phyloP scores from a whole-genome alignment of 1,139 yeast species.

The Protomyces inouyei region DNA sequence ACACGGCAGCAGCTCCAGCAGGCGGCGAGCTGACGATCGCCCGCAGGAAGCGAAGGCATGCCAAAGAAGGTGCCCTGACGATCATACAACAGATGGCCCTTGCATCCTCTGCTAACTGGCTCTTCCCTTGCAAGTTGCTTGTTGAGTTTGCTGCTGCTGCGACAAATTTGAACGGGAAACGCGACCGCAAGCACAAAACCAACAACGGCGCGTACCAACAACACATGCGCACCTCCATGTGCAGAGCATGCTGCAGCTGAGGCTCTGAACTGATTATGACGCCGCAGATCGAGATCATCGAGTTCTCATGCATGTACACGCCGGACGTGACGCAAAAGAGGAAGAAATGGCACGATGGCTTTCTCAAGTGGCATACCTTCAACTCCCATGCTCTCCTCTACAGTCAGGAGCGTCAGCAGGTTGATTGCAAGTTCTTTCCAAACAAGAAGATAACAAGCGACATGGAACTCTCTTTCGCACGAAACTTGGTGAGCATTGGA shows the following conservation, averaged over 20 bases:
- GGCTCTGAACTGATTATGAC: not conserved
- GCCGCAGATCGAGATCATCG: slow-evolving; percentile 40
- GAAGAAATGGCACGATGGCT: slow-evolving; percentile 55
- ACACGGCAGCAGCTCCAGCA: no score
- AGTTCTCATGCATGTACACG: slow-evolving; percentile 46
- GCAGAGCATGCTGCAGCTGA: no score
- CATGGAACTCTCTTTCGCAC: slow-evolving; percentile 8
- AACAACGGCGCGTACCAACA: no score
- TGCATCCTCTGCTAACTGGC: not conserved
- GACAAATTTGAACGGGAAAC: no score
- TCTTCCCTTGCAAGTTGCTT: not conserved
- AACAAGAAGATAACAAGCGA: slow-evolving; percentile 12
- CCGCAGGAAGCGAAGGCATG: not conserved
- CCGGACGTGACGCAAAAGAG: slow-evolving; percentile 48
- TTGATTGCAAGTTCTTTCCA: slow-evolving; percentile 41
- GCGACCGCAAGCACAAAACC: no score
- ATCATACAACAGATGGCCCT: not conserved
- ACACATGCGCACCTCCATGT: no score
- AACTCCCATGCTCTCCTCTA: slow-evolving; percentile 49
- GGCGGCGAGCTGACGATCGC: not conserved
- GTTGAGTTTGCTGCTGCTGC: not conserved
- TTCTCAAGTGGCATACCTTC: slow-evolving; percentile 46
- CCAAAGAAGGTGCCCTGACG: not conserved
- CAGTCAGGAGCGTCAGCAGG: slow-evolving; percentile 43
- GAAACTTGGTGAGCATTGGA: slow-evolving; percentile 4